phyloP scores from a whole-genome alignment of 805 yeast species.

The Candida adriatica region DNA sequence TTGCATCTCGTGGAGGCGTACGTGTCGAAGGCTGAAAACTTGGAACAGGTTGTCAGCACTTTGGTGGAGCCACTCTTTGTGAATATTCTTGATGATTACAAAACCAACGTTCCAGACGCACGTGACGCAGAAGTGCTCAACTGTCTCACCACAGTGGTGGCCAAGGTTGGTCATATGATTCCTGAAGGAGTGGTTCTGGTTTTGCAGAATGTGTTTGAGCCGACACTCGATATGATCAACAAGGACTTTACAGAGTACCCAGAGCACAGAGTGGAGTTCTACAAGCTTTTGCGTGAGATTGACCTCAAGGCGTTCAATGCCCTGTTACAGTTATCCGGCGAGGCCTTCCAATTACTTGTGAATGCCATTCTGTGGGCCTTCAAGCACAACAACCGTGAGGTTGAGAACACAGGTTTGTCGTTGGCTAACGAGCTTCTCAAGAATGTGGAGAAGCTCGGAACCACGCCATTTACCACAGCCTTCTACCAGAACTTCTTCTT shows the following conservation, averaged over 20 bases:
- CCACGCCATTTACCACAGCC: constrained; percentile 66
- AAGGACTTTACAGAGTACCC: constrained; percentile 95
- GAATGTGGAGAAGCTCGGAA: constrained; percentile 74
- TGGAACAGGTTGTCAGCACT: constrained; percentile 74
- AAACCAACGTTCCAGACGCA: constrained; percentile 86
- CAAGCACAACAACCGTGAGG: constrained; percentile 95
- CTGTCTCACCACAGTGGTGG: constrained; percentile 87
- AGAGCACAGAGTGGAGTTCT: constrained; percentile 95
- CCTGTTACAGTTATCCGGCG: constrained; percentile 80
- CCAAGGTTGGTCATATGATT: constrained; percentile 79
- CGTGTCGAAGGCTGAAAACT: constrained; percentile 76
- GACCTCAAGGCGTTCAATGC: constrained; percentile 82
- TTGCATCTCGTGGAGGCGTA: constrained; percentile 85
- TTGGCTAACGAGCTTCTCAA: constrained; percentile 76
- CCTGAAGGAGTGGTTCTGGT: constrained; percentile 86
- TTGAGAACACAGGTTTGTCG: constrained; percentile 85
- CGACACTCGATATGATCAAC: constrained; percentile 92
- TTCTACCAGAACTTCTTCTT: constrained; percentile 86
- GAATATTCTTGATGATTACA: constrained; percentile 87
- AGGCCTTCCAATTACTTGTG: constrained; percentile 82
- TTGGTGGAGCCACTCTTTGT: constrained; percentile 76
- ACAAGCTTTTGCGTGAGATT: constrained; percentile 81
- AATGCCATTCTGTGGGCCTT: constrained; percentile 98
- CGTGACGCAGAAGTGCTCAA: constrained; percentile 96
- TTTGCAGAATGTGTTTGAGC: constrained; percentile 85